Percentiles rank a stretch among this genome's conserved stretches.
Evolutionary conservation across 2,329 filamentous ascomycete species (phyloP).

Genomic region (Zarea fungicola): DNA sequence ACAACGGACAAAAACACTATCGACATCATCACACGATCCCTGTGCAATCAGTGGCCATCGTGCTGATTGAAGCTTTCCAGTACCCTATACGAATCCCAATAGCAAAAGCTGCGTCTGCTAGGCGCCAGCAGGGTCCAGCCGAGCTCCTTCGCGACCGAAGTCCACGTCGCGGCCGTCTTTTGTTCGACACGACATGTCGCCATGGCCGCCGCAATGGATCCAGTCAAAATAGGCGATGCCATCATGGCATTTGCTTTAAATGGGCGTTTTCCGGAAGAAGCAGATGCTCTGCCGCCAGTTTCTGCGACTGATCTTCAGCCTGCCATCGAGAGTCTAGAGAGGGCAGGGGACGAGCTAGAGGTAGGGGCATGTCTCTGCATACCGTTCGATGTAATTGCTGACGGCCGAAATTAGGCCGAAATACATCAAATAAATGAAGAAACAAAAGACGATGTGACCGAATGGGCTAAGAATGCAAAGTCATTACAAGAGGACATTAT

Average conservation of each 20-base stretch:
- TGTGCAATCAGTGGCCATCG: no score
- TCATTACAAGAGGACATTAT: slow-evolving; percentile 81
- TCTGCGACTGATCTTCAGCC: slow-evolving; percentile 34
- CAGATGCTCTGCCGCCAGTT: slow-evolving; percentile 31
- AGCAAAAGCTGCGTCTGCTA: no score
- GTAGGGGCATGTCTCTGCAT: slow-evolving; percentile 22
- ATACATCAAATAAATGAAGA: slow-evolving; percentile 73
- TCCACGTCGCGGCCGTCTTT: no score
- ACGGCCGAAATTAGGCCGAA: slow-evolving; percentile 39
- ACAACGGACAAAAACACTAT: not conserved
- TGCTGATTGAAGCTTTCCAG: no score
- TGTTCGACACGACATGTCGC: not conserved
- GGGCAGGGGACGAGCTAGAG: slow-evolving; percentile 34
- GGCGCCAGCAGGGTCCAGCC: no score
- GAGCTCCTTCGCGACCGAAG: no score
- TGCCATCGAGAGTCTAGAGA: slow-evolving; percentile 33
- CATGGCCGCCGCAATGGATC: slow-evolving; percentile 27
- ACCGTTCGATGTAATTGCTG: not conserved
- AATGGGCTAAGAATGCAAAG: slow-evolving; percentile 82
- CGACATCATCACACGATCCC: no score
- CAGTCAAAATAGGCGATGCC: slow-evolving; percentile 33
- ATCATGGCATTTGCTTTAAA: slow-evolving; percentile 37
- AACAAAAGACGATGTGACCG: slow-evolving; percentile 71
- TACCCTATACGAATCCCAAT: not conserved
- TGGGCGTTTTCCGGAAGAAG: slow-evolving; percentile 36